phyloP scores from a whole-genome alignment of 495 filamentous ascomycete species.

The Lasiosphaeriaceae sp. region DNA sequence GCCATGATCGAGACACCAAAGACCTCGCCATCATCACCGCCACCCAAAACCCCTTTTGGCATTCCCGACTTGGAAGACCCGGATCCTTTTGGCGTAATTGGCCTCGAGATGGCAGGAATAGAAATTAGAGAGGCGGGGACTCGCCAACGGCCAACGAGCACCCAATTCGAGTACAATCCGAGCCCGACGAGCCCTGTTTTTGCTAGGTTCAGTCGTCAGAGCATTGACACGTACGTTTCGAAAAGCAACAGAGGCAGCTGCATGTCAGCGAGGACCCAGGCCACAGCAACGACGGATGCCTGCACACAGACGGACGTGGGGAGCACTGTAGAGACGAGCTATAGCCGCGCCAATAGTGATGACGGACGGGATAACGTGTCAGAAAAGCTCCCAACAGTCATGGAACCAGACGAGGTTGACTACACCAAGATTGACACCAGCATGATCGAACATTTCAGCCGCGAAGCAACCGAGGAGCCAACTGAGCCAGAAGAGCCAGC shows the following conservation, averaged over 20 bases:
- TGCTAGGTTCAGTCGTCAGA: conserved; percentile 61
- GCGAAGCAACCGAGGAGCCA: conserved; percentile 16
- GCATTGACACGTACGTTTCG: conserved; percentile 56
- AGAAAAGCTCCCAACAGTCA: conserved; percentile 34
- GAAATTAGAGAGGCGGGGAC: conserved; percentile 85
- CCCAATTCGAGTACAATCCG: conserved; percentile 76
- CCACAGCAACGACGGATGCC: conserved; percentile 58
- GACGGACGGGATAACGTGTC: conserved; percentile 35
- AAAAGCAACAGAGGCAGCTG: conserved; percentile 66
- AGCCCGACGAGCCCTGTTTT: conserved; percentile 74
- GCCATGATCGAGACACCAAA: conserved; percentile 54
- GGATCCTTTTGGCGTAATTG: conserved; percentile 84
- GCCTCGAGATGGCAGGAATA: conserved; percentile 77
- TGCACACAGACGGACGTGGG: conserved; percentile 51
- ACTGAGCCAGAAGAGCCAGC: conserved; percentile 7
- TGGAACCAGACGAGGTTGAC: conserved; percentile 47
- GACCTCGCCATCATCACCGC: conserved; percentile 22
- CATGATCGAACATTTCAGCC: conserved; percentile 33
- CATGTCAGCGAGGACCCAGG: conserved; percentile 52
- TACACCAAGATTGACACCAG: conserved; percentile 53
- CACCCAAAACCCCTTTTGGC: conserved; percentile 58
- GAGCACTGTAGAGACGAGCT: conserved; percentile 45
- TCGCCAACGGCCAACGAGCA: conserved; percentile 60
- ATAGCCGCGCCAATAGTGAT: conserved; percentile 46
- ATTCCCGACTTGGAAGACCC: conserved; percentile 74